A percentile compares a stretch with the other conserved stretches of the same genome.
Evolutionary conservation across 495 filamentous ascomycete species (phyloP).

Genomic region (Staphylotrichum longicolle): DNA sequence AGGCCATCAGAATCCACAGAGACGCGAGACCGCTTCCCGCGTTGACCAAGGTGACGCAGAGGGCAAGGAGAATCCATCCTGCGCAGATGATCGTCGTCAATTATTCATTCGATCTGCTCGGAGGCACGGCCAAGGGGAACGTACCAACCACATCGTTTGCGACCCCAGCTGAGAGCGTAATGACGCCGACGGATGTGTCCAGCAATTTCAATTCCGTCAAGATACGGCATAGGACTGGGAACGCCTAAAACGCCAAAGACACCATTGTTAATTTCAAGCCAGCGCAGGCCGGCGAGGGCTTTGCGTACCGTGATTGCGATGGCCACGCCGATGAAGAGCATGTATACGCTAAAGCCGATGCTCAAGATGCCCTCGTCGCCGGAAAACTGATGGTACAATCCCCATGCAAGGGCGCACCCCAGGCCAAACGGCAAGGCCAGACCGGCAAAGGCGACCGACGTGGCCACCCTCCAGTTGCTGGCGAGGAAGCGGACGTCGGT

Average conservation of each 20-base stretch:
- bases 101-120: too few species aligned
- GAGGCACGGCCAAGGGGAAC: too few species aligned
- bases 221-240: conserved; percentile 90
- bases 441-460: conserved; percentile 72
- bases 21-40: conserved; percentile 78
- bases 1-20: conserved; percentile 74
- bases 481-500: conserved; percentile 79
- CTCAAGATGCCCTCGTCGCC: conserved; percentile 61
- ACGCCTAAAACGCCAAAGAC: conserved; percentile 49
- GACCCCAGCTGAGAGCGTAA: conserved; percentile 85
- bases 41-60: conserved; percentile 90
- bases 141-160: conserved; percentile 71
- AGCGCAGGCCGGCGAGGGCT: too few species aligned
- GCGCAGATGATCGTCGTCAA: too few species aligned
- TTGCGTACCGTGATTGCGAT: conserved; percentile 70
- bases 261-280: too few species aligned
- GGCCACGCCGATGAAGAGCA: conserved; percentile 88
- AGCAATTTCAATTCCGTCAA: conserved; percentile 87
- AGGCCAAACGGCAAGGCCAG: conserved; percentile 74
- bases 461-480: conserved; percentile 78
- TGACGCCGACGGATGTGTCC: conserved; percentile 76
- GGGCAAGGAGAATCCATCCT: conserved; percentile 87
- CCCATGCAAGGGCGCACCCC: conserved; percentile 74
- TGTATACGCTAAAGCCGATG: conserved; percentile 74
- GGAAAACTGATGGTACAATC: conserved; percentile 76